Percentiles rank a stretch among this genome's conserved stretches.
Evolutionary conservation across 169 alveolate genomes (phyloP).

Genomic region (Cyclospora cayetanensis): DNA sequence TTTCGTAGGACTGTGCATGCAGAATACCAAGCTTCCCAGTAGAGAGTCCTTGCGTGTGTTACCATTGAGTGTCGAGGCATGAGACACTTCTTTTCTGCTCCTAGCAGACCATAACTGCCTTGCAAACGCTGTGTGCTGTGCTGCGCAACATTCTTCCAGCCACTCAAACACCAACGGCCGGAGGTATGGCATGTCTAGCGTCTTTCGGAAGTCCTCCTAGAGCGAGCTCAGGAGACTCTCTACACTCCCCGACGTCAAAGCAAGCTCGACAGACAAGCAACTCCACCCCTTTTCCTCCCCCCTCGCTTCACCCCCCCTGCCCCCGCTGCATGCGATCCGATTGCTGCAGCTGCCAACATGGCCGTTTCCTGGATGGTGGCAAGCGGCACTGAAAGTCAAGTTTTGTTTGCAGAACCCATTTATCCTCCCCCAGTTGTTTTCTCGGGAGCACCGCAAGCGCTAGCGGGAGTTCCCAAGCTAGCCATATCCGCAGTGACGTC

Average conservation of each 20-base stretch:
- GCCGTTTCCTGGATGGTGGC: slow-evolving; percentile 61
- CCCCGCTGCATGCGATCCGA: not conserved
- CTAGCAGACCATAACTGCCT: too few species aligned
- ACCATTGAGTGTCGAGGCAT: not conserved
- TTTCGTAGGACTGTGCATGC: not conserved
- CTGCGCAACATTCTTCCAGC: not conserved
- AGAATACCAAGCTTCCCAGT: not conserved
- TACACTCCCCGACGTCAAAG: too few species aligned
- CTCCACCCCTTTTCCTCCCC: too few species aligned
- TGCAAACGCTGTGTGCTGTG: not conserved
- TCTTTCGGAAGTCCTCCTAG: too few species aligned
- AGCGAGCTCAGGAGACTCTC: too few species aligned
- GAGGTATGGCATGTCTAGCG: slow-evolving; percentile 16
- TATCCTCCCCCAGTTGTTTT: slow-evolving; percentile 33
- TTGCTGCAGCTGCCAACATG: slow-evolving; percentile 59
- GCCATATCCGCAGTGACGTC: slow-evolving; percentile 33
- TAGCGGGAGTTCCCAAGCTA: slow-evolving; percentile 29
- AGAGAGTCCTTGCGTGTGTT: not conserved
- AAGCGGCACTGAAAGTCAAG: slow-evolving; percentile 55
- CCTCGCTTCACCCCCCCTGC: too few species aligned
- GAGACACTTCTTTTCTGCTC: not conserved
- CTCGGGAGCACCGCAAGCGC: not conserved
- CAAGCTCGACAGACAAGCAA: too few species aligned
- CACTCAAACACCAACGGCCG: slow-evolving; percentile 38
- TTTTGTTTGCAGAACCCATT: slow-evolving; percentile 27